Evolutionary conservation across 129 eudicot species (phyloP).

Genomic region (Smallanthus sonchifolius): DNA sequence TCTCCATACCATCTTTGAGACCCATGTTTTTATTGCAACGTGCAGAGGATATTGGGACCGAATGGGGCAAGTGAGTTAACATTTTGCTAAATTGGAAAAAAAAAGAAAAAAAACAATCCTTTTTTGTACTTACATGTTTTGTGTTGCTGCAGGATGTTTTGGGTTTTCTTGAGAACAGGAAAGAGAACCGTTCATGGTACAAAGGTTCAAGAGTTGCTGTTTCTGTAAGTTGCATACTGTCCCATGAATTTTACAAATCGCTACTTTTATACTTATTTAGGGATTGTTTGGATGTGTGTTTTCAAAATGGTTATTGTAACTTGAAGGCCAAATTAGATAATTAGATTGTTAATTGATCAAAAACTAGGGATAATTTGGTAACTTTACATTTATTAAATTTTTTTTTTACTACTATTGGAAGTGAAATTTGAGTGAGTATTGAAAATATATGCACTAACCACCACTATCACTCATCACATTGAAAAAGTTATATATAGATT

Average conservation of each 20-base stretch:
- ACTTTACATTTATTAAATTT: neutral
- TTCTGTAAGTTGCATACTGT: constrained; percentile 52
- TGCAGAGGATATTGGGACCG: constrained; percentile 91
- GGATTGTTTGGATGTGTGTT: neutral
- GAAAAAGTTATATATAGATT: neutral
- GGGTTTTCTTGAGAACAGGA: constrained; percentile 68
- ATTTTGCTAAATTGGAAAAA: neutral
- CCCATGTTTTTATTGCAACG: constrained; percentile 62
- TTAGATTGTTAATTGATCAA: neutral
- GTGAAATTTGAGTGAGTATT: neutral
- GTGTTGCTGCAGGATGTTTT: constrained; percentile 62
- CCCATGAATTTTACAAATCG: neutral
- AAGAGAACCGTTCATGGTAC: constrained; percentile 84
- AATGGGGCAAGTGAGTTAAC: constrained; percentile 61
- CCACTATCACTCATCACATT: neutral
- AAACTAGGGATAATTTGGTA: neutral
- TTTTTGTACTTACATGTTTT: neutral
- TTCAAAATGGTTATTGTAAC: neutral
- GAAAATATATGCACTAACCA: neutral
- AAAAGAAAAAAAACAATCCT: neutral
- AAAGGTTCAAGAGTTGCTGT: constrained; percentile 73
- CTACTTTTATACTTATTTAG: neutral
- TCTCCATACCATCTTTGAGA: constrained; percentile 53
- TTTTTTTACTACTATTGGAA: no score
- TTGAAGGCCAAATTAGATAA: neutral